These are phyloP conservation scores for Remersonia thermophila DNA, from an alignment of 2,329 filamentous ascomycete species.

Conservation along the genomic window DNA sequence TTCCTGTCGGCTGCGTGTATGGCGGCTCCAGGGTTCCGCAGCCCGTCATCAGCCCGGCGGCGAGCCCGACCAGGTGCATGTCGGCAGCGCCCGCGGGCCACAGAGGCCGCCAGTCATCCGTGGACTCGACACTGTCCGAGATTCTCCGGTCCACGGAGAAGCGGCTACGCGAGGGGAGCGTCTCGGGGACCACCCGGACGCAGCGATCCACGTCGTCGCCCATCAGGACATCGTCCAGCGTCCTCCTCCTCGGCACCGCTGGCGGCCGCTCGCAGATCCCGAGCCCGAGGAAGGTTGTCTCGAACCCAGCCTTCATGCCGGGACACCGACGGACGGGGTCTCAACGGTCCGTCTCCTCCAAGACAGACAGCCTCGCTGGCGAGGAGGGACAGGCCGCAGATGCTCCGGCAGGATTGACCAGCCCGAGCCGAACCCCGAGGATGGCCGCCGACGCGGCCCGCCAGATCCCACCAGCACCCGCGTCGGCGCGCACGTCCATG, in stretches of 20 bases:
- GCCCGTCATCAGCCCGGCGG: conserved; percentile 1
- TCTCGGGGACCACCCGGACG: conserved; percentile 4
- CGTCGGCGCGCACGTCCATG: conserved; percentile 30
- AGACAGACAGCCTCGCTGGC: conserved; percentile 31
- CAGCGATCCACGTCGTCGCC: conserved; percentile 20
- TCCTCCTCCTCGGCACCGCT: background rate
- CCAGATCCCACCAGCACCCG: conserved; percentile 6
- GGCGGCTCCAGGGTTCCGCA: conserved; percentile 1
- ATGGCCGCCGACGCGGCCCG: conserved; percentile 5
- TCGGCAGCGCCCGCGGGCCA: conserved; percentile 13
- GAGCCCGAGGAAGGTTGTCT: conserved; percentile 18
- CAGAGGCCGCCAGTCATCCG: conserved; percentile 21
- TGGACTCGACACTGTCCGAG: conserved; percentile 37
- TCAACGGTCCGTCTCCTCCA: conserved; percentile 23
- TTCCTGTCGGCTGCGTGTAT: conserved; percentile 4
- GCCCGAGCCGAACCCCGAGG: conserved; percentile 26
- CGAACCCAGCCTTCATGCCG: conserved; percentile 7
- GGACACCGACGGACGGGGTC: conserved; percentile 22
- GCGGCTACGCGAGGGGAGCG: conserved; percentile 26
- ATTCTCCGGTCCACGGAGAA: conserved; percentile 43
- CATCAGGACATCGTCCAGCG: background rate
- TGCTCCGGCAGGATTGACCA: conserved; percentile 27
- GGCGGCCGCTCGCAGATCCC: conserved; percentile 13
- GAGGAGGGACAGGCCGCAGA: conserved; percentile 25
- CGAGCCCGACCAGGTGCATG: conserved; percentile 9